These are phyloP conservation scores for Solanum appendiculatum DNA, from an alignment of 257 asterid genomes.

Conservation along the genomic window DNA sequence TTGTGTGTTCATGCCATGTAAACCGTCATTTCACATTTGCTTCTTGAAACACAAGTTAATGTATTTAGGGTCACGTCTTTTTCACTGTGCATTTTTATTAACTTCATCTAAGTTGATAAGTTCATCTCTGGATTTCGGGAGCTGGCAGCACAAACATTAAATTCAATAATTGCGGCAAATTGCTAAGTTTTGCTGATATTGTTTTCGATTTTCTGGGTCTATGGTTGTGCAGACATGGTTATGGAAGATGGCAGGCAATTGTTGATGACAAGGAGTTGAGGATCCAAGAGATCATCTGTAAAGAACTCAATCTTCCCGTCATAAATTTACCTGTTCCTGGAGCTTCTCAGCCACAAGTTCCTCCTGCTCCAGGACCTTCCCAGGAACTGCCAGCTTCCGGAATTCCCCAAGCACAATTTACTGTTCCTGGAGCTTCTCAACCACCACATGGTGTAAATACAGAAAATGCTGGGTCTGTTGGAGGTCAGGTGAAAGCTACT, in stretches of 20 bases:
- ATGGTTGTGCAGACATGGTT: constrained; percentile 70
- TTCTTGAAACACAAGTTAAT: not conserved
- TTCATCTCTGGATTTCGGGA: not conserved
- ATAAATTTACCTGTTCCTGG: constrained; percentile 50
- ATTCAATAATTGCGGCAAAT: not conserved
- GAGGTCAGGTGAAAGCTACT: constrained; percentile 33
- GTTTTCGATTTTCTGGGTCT: constrained; percentile 9
- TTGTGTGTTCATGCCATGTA: not conserved
- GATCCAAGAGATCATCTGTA: constrained; percentile 82
- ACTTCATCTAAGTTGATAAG: not conserved
- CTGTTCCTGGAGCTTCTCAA: constrained; percentile 33
- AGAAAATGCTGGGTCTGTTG: constrained; percentile 35
- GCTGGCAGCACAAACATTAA: not conserved
- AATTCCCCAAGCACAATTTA: constrained; percentile 28
- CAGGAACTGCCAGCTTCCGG: constrained; percentile 26
- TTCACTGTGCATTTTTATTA: not conserved
- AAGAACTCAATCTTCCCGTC: constrained; percentile 68
- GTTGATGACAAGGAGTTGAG: constrained; percentile 85
- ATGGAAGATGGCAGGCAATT: constrained; percentile 98
- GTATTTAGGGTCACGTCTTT: not conserved
- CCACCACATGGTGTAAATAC: constrained; percentile 28
- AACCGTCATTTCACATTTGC: not conserved
- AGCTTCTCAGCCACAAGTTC: constrained; percentile 39
- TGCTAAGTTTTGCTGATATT: not conserved
- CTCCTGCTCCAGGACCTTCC: constrained; percentile 25